phyloP scores from a whole-genome alignment of 2,329 filamentous ascomycete genomes.

The Colletotrichum tanaceti region DNA sequence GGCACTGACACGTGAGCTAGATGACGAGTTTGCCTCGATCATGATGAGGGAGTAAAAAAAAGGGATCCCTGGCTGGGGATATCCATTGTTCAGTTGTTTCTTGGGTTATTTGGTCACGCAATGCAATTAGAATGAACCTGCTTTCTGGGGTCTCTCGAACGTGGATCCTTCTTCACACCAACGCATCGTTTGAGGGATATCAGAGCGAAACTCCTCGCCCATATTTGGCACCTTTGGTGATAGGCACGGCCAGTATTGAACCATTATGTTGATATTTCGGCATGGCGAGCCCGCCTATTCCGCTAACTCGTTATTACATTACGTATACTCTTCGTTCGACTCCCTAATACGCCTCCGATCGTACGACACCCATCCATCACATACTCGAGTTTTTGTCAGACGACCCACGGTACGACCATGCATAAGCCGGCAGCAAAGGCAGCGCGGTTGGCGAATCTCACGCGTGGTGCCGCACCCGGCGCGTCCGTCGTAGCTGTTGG shows the following conservation, averaged over 20 bases:
- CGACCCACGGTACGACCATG: not conserved
- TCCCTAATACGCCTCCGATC: not conserved
- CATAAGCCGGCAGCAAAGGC: not conserved
- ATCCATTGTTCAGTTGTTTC: slow-evolving; percentile 21
- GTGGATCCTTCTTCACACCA: not conserved
- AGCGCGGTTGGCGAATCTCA: not conserved
- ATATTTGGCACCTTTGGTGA: not conserved
- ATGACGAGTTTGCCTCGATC: slow-evolving; percentile 93
- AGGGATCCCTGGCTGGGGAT: slow-evolving; percentile 16
- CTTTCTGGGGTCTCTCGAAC: slow-evolving; percentile 14
- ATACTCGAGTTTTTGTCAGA: not conserved
- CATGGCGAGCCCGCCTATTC: not conserved
- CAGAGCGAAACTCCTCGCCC: not conserved
- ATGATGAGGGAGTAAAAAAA: slow-evolving; percentile 89
- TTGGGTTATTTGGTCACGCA: slow-evolving; percentile 16
- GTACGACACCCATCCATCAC: not conserved
- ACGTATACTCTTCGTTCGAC: not conserved
- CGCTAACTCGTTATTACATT: not conserved
- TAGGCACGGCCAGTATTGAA: too few relatives aligned
- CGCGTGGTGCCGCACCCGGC: not conserved
- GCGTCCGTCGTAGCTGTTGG: not conserved
- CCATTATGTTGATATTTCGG: not conserved
- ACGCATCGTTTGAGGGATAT: not conserved
- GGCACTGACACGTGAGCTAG: slow-evolving; percentile 55
- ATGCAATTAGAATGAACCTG: slow-evolving; percentile 22